phyloP scores from a whole-genome alignment of 768 basidiomycete species.

The Russula dissimulans region DNA sequence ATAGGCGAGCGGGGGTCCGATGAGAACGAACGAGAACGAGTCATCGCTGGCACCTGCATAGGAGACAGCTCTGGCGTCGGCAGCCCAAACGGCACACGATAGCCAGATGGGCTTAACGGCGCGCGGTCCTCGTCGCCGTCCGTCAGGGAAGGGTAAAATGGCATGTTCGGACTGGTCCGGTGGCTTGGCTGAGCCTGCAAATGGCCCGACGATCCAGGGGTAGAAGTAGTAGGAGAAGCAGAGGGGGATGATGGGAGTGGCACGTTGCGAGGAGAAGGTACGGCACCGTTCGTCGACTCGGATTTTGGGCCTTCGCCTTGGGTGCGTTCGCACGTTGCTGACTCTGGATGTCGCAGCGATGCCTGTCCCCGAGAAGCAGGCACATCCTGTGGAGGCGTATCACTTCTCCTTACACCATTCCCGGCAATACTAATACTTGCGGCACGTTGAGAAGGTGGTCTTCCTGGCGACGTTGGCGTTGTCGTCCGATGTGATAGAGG shows the following conservation, averaged over 20 bases:
- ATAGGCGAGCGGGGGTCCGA: conserved; percentile 10
- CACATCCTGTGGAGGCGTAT: not conserved
- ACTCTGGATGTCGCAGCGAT: not conserved
- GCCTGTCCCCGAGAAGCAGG: not conserved
- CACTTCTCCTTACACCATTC: not conserved
- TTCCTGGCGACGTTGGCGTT: not conserved
- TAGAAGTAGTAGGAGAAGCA: not conserved
- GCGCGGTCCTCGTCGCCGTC: not conserved
- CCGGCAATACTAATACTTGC: not conserved
- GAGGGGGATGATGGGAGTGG: conserved; percentile 4
- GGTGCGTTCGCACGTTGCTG: not conserved
- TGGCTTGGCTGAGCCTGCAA: conserved; percentile 9
- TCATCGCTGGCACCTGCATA: not conserved
- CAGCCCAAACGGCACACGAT: not conserved
- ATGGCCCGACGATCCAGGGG: not conserved
- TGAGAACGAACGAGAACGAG: not conserved
- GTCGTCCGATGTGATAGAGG: not conserved
- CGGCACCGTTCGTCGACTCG: not conserved
- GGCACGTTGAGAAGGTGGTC: not conserved
- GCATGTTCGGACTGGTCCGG: not conserved
- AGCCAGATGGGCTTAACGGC: not conserved
- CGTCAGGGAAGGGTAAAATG: conserved; percentile 3
- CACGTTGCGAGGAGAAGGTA: not conserved
- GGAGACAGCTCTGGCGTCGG: not conserved
- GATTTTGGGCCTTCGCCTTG: not conserved